phyloP scores from a whole-genome alignment of 768 basidiomycete genomes.

The Leccinum fibrillosum region DNA sequence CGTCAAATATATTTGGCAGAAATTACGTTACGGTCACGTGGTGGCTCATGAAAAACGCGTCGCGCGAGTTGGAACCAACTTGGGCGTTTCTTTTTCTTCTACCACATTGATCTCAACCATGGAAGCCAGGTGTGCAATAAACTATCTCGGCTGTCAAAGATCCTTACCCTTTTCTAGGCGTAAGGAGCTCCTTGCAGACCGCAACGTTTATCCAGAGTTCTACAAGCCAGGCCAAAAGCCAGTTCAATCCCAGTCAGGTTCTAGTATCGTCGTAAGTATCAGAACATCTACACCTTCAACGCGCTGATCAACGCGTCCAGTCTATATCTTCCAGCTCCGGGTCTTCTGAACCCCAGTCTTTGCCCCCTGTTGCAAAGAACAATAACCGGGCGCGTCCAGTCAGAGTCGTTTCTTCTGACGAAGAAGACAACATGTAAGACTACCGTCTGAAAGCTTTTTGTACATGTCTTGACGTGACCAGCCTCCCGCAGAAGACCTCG shows the following conservation, averaged over 20 bases:
- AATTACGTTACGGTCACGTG: slow-evolving; percentile 15
- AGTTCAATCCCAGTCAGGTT: neutral
- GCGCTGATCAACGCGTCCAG: slow-evolving; percentile 8
- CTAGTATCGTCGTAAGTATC: slow-evolving; percentile 24
- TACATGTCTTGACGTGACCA: slow-evolving; percentile 6
- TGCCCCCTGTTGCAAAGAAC: slow-evolving; percentile 5
- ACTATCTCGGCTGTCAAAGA: too few species aligned
- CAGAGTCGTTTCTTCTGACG: slow-evolving; percentile 31
- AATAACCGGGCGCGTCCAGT: slow-evolving; percentile 11
- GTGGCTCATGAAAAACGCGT: slow-evolving; percentile 19
- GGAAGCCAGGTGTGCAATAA: slow-evolving; percentile 24
- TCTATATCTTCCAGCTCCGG: slow-evolving; percentile 13
- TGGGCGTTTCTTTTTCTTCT: neutral
- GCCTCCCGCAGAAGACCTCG: slow-evolving; percentile 1
- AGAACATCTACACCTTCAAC: neutral
- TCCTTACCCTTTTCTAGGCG: slow-evolving; percentile 16
- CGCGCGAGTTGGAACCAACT: slow-evolving; percentile 11
- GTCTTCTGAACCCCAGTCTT: slow-evolving; percentile 20
- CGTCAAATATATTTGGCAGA: too few species aligned
- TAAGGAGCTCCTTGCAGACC: slow-evolving; percentile 24
- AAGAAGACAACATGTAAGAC: slow-evolving; percentile 20
- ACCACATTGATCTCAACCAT: slow-evolving; percentile 8
- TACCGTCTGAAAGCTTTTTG: neutral
- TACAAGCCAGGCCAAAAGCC: slow-evolving; percentile 20
- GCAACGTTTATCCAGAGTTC: slow-evolving; percentile 30